Conservation (phyloP, 768 basidiomycete species). For the Lactarius deliciosus region DNA sequence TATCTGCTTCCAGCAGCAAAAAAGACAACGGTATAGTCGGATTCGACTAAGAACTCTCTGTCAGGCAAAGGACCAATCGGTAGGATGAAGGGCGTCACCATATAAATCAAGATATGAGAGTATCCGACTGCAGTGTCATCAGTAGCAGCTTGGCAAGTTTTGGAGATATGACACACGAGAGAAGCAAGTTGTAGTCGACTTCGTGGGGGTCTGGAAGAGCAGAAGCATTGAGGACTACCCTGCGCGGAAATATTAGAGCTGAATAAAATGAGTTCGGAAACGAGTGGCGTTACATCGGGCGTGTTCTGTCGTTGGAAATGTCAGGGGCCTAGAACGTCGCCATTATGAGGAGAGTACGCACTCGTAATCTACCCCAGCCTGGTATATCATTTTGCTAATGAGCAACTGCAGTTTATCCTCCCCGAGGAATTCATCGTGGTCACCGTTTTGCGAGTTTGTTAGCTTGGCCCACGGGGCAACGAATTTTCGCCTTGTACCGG, state of each 20-base stretch:
- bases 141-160: slow-evolving; percentile 25
- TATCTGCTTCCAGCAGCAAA: slow-evolving; percentile 77
- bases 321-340: slow-evolving; percentile 20
- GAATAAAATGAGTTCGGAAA: background rate
- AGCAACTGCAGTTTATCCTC: slow-evolving; percentile 58
- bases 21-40: slow-evolving; percentile 86
- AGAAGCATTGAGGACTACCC: slow-evolving; percentile 82
- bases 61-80: background rate
- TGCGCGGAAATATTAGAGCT: slow-evolving; percentile 34
- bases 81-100: slow-evolving; percentile 44
- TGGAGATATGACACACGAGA: slow-evolving; percentile 47
- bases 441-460: slow-evolving; percentile 32
- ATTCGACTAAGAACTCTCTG: slow-evolving; percentile 56
- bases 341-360: slow-evolving; percentile 40
- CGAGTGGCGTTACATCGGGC: slow-evolving; percentile 63
- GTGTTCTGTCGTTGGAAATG: slow-evolving; percentile 52
- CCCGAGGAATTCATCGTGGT: slow-evolving; percentile 30
- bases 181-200: slow-evolving; percentile 74
- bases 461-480: slow-evolving; percentile 54
- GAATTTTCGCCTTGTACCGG: slow-evolving; percentile 40
- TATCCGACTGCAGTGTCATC: slow-evolving; percentile 53
- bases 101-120: slow-evolving; percentile 79
- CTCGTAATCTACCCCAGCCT: slow-evolving; percentile 90
- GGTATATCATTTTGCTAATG: slow-evolving; percentile 74
- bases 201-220: slow-evolving; percentile 77